phyloP scores from a whole-genome alignment of 2,329 filamentous ascomycete genomes.

The Fusarium redolens region DNA sequence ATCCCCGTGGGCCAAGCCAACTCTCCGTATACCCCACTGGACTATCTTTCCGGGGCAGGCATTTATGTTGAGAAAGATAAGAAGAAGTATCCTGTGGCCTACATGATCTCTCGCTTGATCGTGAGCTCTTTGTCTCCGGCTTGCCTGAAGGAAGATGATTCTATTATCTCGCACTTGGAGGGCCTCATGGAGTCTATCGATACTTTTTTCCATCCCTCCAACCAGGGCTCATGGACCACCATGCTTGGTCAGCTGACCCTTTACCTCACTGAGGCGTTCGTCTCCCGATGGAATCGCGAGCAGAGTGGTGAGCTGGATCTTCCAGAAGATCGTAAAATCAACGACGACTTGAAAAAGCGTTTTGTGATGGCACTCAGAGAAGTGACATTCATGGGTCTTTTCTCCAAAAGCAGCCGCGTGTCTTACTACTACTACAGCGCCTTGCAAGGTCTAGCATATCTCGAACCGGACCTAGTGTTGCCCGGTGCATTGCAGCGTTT shows the following conservation, averaged over 20 bases:
- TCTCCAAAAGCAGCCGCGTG: conserved; percentile 92
- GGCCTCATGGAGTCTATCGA: conserved; percentile 94
- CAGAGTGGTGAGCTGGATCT: conserved; percentile 91
- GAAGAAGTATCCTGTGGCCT: conserved; percentile 90
- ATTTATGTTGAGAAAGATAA: conserved; percentile 91
- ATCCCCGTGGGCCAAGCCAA: conserved; percentile 97
- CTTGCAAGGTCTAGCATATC: conserved; percentile 86
- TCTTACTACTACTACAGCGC: conserved; percentile 93
- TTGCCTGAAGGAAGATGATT: conserved; percentile 80
- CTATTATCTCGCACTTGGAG: conserved; percentile 85
- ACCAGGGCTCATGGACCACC: conserved; percentile 91
- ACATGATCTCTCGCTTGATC: conserved; percentile 93
- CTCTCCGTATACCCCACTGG: conserved; percentile 88
- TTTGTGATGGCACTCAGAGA: conserved; percentile 92
- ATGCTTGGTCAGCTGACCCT: conserved; percentile 90
- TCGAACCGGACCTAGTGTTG: conserved; percentile 91
- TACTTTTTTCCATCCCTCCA: conserved; percentile 98
- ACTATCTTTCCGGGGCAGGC: conserved; percentile 84
- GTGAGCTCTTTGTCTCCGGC: conserved; percentile 91
- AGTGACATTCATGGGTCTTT: conserved; percentile 98
- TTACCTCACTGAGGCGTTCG: conserved; percentile 94
- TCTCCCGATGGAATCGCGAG: conserved; percentile 97
- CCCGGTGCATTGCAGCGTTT: conserved; percentile 95
- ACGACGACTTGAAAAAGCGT: conserved; percentile 81
- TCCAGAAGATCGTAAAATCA: conserved; percentile 82